These are phyloP conservation scores for Verticillium longisporum DNA, from an alignment of 2,329 filamentous ascomycete genomes.

Conservation along the genomic window DNA sequence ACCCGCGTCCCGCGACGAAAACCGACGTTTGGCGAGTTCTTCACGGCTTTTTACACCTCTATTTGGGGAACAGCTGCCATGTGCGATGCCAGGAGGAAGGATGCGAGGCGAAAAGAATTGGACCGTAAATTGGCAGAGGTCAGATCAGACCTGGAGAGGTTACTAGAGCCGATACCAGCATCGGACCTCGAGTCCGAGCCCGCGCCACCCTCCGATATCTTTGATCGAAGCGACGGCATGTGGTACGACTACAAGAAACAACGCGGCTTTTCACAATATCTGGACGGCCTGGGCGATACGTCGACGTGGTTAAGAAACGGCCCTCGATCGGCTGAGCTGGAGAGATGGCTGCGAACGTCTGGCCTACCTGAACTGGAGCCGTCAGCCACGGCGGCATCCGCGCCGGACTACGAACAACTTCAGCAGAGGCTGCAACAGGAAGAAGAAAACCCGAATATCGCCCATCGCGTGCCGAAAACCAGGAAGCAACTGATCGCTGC, in stretches of 20 bases:
- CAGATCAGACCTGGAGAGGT: conserved; percentile 35
- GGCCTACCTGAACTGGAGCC: not conserved
- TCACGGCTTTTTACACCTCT: conserved; percentile 63
- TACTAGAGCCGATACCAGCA: conserved; percentile 24
- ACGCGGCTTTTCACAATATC: conserved; percentile 2
- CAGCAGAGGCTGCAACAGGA: not conserved
- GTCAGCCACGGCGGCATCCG: not conserved
- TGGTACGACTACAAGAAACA: conserved; percentile 1
- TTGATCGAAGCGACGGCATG: conserved; percentile 7
- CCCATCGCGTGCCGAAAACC: not conserved
- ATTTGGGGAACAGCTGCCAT: conserved; percentile 60
- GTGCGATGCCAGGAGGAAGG: conserved; percentile 54
- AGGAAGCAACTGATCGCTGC: not conserved
- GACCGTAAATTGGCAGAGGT: conserved; percentile 53
- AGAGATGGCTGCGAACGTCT: conserved; percentile 1
- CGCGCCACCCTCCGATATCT: conserved; percentile 16
- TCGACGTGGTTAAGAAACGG: not conserved
- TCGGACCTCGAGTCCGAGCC: conserved; percentile 6
- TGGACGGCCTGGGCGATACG: conserved; percentile 4
- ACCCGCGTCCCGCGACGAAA: conserved; percentile 42
- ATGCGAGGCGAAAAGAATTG: conserved; percentile 50
- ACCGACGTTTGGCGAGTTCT: conserved; percentile 43
- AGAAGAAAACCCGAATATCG: not conserved
- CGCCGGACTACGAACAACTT: conserved; percentile 1
- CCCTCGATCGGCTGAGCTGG: conserved; percentile 1